phyloP scores from a whole-genome alignment of 768 basidiomycete species.

The Auricularia auricula-judae region DNA sequence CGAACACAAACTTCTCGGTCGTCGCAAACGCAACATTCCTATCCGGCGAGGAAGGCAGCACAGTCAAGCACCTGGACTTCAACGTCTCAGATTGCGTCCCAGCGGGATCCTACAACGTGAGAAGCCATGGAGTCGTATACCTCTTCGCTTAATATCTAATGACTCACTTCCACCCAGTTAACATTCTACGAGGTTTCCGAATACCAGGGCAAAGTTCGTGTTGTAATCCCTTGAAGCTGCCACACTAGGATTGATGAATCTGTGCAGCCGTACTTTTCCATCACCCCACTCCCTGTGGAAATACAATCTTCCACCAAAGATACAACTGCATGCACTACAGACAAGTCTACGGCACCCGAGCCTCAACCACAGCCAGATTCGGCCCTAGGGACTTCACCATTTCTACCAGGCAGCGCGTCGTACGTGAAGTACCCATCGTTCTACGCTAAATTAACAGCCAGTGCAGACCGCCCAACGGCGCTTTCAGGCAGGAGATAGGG shows the following conservation, averaged over 20 bases:
- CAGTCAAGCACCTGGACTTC: slow-evolving; percentile 27
- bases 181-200: slow-evolving; percentile 35
- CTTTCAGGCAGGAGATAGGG: too few species aligned
- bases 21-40: slow-evolving; percentile 26
- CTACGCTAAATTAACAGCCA: too few species aligned
- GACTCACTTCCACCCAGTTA: slow-evolving; percentile 19
- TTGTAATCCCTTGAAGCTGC: too few species aligned
- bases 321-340: neutral
- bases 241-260: neutral
- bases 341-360: neutral
- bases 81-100: slow-evolving; percentile 30
- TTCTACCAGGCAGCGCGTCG: neutral
- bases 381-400: neutral
- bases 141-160: neutral
- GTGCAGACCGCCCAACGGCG: too few species aligned
- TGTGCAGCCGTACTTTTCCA: slow-evolving; percentile 22
- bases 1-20: slow-evolving; percentile 30
- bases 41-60: slow-evolving; percentile 27
- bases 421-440: neutral
- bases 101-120: slow-evolving; percentile 33
- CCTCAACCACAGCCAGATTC: neutral
- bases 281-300: slow-evolving; percentile 16
- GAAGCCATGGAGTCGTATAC: slow-evolving; percentile 5
- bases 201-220: slow-evolving; percentile 18
- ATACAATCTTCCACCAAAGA: neutral